Base-by-base conservation (phyloP, 345 rosid species). In the Dovyalis caffra region DNA sequence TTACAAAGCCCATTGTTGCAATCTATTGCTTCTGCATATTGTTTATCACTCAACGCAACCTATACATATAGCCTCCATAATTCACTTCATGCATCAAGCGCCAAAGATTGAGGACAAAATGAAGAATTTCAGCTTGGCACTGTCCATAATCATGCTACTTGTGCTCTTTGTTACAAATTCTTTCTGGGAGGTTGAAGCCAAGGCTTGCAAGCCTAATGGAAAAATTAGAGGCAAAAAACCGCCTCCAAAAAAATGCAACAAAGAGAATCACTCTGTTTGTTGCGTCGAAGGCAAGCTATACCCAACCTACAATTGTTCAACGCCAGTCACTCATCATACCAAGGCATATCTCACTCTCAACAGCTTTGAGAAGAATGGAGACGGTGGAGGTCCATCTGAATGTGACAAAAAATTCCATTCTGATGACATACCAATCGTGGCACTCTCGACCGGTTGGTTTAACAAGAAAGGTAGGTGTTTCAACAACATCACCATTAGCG, bases 371-470 rank as follows among this genome's bases (percentile, higher is more conserved):
- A 47, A 68, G 40, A 69, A 75, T 0, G 73, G 64, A 0, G 79
- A 71, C 35, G 80, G 84, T 2, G 82, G 83, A 5, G 77, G 75
- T 1, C 77, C 65, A 23, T 80, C 75, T 0, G 83, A 80, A 38
- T 73, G 85, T 23, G 77, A 51, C 80, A 51, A 40, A 1, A 11
- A 83, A 14, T 76, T 16, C 34, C 74, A 74, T 64, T 35, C 64
- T 1, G 73, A 83, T 68, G 58, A 70, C 69, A 40, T 31, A 12
- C 78, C 69, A 0, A 69, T 80, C 6, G 78, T 76, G 14, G 81
- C 83, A 29, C 67, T 83, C 25, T 81, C 85, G 11, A 77, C 83
- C 1, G 82, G 85, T 25, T 83, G 86, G 82, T 78, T 61, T 35
- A n/a, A 70, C 25, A 35, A 76, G 18, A 45, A 18, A 25, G 70